Percentiles rank a stretch among this genome's conserved stretches.
Conservation (phyloP, 2,329 filamentous ascomycete genomes). For the Onygenales sp. region DNA sequence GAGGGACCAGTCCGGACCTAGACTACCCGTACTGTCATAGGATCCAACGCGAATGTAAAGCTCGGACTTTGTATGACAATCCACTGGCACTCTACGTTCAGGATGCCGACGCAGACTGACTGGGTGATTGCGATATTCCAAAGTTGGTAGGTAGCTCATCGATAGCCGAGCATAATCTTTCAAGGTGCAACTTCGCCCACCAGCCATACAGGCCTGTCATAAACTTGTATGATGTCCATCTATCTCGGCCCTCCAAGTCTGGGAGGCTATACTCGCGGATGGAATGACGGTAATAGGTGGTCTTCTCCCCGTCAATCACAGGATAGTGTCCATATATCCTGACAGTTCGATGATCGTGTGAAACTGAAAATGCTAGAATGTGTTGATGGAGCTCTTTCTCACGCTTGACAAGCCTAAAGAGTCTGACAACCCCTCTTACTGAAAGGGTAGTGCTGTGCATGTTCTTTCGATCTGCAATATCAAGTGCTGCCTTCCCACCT, state of each 20-base stretch:
- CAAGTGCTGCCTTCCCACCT: slow-evolving; percentile 15
- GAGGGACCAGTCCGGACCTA: no score
- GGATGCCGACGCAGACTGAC: no score
- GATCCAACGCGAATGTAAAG: no score
- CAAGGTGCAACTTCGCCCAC: slow-evolving; percentile 8
- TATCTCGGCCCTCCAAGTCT: slow-evolving; percentile 22
- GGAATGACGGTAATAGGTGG: slow-evolving; percentile 14
- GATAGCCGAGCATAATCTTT: slow-evolving; percentile 28
- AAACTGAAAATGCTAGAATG: slow-evolving; percentile 13
- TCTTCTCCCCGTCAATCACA: slow-evolving; percentile 5
- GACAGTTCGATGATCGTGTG: slow-evolving; percentile 11
- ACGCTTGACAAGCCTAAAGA: slow-evolving; percentile 22
- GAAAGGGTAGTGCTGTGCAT: slow-evolving; percentile 22
- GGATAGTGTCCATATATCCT: slow-evolving; percentile 14
- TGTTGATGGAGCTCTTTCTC: slow-evolving; percentile 9
- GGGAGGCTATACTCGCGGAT: slow-evolving; percentile 27
- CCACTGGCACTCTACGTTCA: no score
- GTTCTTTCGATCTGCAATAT: slow-evolving; percentile 17
- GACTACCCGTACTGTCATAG: no score
- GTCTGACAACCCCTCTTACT: slow-evolving; percentile 27
- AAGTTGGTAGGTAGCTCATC: slow-evolving; percentile 13
- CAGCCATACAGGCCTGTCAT: slow-evolving; percentile 26
- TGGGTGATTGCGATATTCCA: slow-evolving; percentile 4
- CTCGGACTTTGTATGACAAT: no score
- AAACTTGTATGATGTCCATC: slow-evolving; percentile 28